phyloP scores from a whole-genome alignment of 2,329 filamentous ascomycete species.

The Nigrograna mackinnonii region DNA sequence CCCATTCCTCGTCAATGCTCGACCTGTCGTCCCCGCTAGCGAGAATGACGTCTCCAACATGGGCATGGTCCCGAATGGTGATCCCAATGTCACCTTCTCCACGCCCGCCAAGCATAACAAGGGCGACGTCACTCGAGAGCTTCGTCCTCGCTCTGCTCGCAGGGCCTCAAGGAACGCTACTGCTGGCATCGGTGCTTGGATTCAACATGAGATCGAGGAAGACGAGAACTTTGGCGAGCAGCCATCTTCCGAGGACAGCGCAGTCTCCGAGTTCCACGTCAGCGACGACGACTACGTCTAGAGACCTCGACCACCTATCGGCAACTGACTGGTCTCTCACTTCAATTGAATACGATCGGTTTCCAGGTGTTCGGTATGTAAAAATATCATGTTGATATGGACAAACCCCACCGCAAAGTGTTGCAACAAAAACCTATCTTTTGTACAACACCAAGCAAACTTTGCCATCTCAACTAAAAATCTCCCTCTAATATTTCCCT shows the following conservation, averaged over 20 bases:
- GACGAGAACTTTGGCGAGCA: constrained; percentile 2
- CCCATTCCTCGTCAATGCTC: neutral
- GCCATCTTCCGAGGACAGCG: constrained; percentile 4
- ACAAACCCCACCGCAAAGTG: too few relatives aligned
- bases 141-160: neutral
- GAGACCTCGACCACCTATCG: neutral
- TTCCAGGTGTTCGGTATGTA: too few relatives aligned
- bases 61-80: neutral
- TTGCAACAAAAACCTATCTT: too few relatives aligned
- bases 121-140: neutral
- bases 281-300: constrained; percentile 4
- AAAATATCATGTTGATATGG: too few relatives aligned
- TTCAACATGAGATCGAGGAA: constrained; percentile 2
- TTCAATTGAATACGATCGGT: too few relatives aligned
- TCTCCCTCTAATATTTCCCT: too few relatives aligned
- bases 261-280: constrained; percentile 3
- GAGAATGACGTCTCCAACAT: too few relatives aligned
- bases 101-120: neutral
- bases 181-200: neutral
- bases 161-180: neutral
- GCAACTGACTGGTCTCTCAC: too few relatives aligned
- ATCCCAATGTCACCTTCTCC: neutral
- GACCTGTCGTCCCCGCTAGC: neutral
- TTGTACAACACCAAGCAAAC: too few relatives aligned
- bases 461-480: too few relatives aligned